phyloP scores from a whole-genome alignment of 1,284 basidiomycete species.

The Leccinum subspadiceum region DNA sequence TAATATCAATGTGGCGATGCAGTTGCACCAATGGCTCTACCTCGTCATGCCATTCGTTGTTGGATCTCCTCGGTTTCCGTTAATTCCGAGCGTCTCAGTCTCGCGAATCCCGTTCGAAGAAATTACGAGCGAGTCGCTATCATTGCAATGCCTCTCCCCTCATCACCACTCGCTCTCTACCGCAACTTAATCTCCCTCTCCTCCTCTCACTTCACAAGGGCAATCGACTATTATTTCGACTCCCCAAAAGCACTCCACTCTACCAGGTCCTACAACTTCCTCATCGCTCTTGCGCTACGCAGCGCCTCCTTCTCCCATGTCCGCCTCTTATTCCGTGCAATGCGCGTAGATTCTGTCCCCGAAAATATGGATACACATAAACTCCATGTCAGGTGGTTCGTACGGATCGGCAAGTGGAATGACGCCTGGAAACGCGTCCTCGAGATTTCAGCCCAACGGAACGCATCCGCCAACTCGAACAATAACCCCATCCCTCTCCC shows the following conservation, averaged over 20 bases:
- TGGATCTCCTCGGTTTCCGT: conserved; percentile 36
- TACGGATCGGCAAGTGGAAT: conserved; percentile 48
- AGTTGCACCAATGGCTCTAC: conserved; percentile 37
- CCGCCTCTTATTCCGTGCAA: conserved; percentile 40
- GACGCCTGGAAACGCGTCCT: conserved; percentile 44
- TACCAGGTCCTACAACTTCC: conserved; percentile 52
- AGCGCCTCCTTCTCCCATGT: conserved; percentile 42
- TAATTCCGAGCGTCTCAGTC: conserved; percentile 2
- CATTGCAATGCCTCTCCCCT: conserved; percentile 10
- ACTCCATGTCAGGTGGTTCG: conserved; percentile 47
- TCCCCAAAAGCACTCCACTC: conserved; percentile 41
- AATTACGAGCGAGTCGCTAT: neutral
- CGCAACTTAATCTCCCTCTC: conserved; percentile 45
- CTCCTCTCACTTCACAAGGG: conserved; percentile 29
- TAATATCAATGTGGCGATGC: conserved; percentile 12
- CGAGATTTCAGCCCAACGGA: conserved; percentile 12
- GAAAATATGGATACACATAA: conserved; percentile 46
- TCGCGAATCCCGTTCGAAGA: neutral
- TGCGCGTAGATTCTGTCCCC: conserved; percentile 38
- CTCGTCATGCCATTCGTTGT: neutral
- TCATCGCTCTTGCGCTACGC: conserved; percentile 48
- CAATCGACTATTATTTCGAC: conserved; percentile 51
- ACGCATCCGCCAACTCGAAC: neutral
- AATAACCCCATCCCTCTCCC: conserved; percentile 36
- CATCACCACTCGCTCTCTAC: conserved; percentile 37